Base-by-base conservation (phyloP, 768 basidiomycete genomes). In the Lentinula guzmanii region DNA sequence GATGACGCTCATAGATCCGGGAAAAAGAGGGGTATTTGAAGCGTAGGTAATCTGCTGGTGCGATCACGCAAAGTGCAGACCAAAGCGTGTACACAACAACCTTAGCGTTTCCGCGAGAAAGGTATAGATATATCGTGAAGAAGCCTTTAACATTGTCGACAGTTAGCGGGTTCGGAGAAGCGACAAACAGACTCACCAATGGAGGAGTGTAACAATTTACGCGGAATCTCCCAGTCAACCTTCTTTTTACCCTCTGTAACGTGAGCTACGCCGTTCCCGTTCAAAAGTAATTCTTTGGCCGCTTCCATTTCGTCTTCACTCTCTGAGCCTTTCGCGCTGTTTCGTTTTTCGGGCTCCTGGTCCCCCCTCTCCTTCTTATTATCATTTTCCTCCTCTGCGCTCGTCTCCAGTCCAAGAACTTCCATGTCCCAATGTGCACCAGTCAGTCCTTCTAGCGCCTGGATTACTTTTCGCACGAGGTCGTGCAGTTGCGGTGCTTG, bases 141-240 rank as follows among this genome's bases (percentile, higher is more conserved):
- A 92, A 85, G 35, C 89, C 87, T 84, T 75, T 68, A 28, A 18
- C 61, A 42, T 15, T 52, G 58, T 52, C 9, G 46, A 63, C 57
- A 39, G 48, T 57, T 9, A 39, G 41, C 51, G 43, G 34, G 42
- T 41, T n/a, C 53, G 37, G 18, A 52, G 45, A 16, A 42, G 42
- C 53, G 52, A 16, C 48, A 58, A 45, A 28, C 21, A 57, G 15
- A 79, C 86, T 34, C 43, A 92, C 93, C 94, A 63, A 96, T 96
- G 3, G 90, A 91, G 11, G 90, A 89, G 72, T 97, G 95, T 48
- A 97, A 71, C 9, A 84, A 73, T 73, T 97, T 97, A 65, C 95
- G 76, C 0, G 95, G 95, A 54, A 97, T 87, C 74, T 97, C 95
- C 87, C 89, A 94, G 74, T 95, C 90, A 34, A 91, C 79, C 65